A percentile compares a stretch with the other conserved stretches of the same genome.
Evolutionary conservation across 2,329 filamentous ascomycete species (phyloP).

Genomic region (Mollisia scopiformis): DNA sequence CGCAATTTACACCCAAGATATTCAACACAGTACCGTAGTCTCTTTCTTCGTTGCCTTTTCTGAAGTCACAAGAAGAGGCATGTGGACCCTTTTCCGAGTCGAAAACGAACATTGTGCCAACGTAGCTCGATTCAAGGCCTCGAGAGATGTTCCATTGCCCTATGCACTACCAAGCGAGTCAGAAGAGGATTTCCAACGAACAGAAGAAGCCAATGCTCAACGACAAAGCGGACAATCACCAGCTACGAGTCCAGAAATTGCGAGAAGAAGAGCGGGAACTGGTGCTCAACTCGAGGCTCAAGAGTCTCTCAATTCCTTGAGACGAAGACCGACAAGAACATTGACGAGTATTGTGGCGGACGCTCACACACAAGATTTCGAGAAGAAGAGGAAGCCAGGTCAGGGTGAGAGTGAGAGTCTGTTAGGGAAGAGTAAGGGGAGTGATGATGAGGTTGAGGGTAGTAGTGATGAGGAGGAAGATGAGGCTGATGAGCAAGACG

Average conservation of each 20-base stretch:
- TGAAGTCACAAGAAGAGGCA: conserved; percentile 81
- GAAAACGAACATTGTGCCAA: conserved; percentile 98
- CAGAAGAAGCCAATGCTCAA: background rate
- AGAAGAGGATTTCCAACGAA: conserved; percentile 19
- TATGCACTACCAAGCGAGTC: conserved; percentile 50
- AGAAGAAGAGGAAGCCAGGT: conserved; percentile 65
- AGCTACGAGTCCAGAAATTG: conserved; percentile 2
- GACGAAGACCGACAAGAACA: conserved; percentile 25
- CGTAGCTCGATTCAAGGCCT: conserved; percentile 87
- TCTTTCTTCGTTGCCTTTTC: conserved; percentile 79
- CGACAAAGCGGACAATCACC: background rate
- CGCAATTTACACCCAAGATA: conserved; percentile 74
- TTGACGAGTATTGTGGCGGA: conserved; percentile 74
- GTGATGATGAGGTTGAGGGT: conserved; percentile 11
- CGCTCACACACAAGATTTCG: conserved; percentile 90
- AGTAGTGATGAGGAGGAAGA: conserved; percentile 26
- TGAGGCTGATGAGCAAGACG: conserved; percentile 28
- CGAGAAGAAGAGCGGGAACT: conserved; percentile 25
- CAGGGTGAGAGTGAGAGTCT: conserved; percentile 16
- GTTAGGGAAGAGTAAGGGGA: background rate
- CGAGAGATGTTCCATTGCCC: conserved; percentile 82
- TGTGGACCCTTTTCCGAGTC: conserved; percentile 92
- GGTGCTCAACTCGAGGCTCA: conserved; percentile 29
- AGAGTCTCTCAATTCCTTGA: conserved; percentile 5
- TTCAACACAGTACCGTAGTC: conserved; percentile 81